Percentiles rank a stretch among this genome's conserved stretches.
Conservation (phyloP, 2,329 filamentous ascomycete genomes). For the Arachnopeziza araneosa region DNA sequence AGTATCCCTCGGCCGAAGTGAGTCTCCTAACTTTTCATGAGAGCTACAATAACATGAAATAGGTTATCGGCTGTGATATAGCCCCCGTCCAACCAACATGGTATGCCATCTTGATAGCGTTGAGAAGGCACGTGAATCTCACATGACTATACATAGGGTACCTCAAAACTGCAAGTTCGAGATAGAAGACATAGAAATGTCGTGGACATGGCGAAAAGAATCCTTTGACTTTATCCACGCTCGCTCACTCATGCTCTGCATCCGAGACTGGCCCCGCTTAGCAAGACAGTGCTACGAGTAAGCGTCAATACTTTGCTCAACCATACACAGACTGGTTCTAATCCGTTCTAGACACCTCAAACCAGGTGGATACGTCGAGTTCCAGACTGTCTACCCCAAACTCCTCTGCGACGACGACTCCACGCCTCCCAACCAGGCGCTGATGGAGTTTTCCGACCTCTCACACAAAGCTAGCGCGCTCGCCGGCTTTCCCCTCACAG, state of each 20-base stretch:
- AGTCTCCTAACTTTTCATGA: not conserved
- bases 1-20: slow-evolving; percentile 30
- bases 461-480: slow-evolving; percentile 35
- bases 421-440: slow-evolving; percentile 9
- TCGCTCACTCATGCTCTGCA: slow-evolving; percentile 15
- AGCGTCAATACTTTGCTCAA: slow-evolving; percentile 18
- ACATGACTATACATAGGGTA: slow-evolving; percentile 9
- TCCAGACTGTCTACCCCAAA: slow-evolving; percentile 16
- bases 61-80: slow-evolving; percentile 28
- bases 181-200: slow-evolving; percentile 46
- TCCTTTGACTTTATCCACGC: slow-evolving; percentile 45
- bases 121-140: not conserved
- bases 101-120: slow-evolving; percentile 2
- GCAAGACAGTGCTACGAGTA: slow-evolving; percentile 23
- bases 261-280: slow-evolving; percentile 20
- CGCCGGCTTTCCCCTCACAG: slow-evolving; percentile 8
- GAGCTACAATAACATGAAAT: not conserved
- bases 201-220: slow-evolving; percentile 41
- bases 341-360: slow-evolving; percentile 5
- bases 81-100: slow-evolving; percentile 29
- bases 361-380: slow-evolving; percentile 21
- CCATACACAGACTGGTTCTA: not conserved
- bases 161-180: slow-evolving; percentile 47
- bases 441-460: slow-evolving; percentile 35
- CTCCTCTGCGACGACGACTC: slow-evolving; percentile 22